These are phyloP conservation scores for Beauveria australis DNA, from an alignment of 2,329 filamentous ascomycete genomes.

Conservation along the genomic window DNA sequence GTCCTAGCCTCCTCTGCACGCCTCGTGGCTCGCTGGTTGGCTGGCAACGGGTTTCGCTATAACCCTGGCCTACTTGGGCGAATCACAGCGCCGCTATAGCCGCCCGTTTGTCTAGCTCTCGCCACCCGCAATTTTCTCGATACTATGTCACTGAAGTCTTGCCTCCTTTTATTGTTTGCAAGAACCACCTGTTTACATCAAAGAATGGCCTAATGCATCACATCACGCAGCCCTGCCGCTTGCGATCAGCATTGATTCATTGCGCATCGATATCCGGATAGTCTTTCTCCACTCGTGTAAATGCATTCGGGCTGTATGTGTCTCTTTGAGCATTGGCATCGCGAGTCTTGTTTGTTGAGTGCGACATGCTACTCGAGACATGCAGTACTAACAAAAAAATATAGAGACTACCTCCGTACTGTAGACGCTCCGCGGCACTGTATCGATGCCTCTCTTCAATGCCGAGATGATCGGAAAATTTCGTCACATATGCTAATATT, in stretches of 20 bases:
- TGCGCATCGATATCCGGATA: neutral
- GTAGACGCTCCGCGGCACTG: no score
- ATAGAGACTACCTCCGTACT: no score
- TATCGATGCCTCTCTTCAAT: no score
- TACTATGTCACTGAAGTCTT: neutral
- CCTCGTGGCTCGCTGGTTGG: neutral
- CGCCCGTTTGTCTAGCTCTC: constrained; percentile 8
- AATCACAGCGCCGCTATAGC: neutral
- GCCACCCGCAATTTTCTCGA: neutral
- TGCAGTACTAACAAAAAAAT: neutral
- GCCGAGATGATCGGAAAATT: no score
- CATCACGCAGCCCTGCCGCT: neutral
- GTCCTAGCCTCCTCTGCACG: neutral
- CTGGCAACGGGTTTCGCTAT: neutral
- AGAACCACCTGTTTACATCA: neutral
- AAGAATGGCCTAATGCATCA: neutral
- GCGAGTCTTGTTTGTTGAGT: neutral
- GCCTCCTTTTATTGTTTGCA: neutral
- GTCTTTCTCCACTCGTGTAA: neutral
- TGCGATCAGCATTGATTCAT: neutral
- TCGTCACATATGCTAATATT: no score
- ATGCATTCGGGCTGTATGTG: neutral
- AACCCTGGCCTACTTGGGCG: neutral
- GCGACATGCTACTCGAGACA: neutral
- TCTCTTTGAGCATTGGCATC: neutral